Evolutionary conservation across 2,329 filamentous ascomycete genomes (phyloP), one percentile per base, ranked within the genome.

Genomic region (Penicillium sp.): DNA sequence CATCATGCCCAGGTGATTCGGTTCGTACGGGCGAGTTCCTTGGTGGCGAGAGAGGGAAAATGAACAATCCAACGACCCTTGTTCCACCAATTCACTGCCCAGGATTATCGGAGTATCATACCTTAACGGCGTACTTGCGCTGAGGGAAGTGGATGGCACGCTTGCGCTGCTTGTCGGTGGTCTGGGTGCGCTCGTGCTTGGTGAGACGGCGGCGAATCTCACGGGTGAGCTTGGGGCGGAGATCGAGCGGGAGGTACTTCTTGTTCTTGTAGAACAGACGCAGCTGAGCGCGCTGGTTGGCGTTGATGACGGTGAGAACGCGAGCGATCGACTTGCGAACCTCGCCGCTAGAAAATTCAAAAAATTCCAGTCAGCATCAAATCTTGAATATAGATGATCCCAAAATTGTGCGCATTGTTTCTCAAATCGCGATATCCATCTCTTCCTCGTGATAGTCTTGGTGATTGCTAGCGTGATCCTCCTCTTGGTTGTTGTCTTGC

Each of bases 181-280:
- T 82, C 77, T 87, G 84, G 71, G 85, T 84, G 72, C 89, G 87
- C 81, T 99, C 93, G 84, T 95, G 85, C 79, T 90, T 88, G 75
- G 89, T 93, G 81, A 99, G 84, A 76, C 90, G 86, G 84, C 95
- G 90, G 76, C 94, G 91, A 82, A 97, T 95, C 76, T 92, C 94
- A 74, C 94, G 92, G 76, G 94, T 99, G 84, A 94, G 87, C 90
- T 97, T 97, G 77, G 91, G 81, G 80, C 94, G 90, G 83, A 99
- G 92, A 80, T 99, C 95, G 78, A 99, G 91, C 66, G 94, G 94
- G 65, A 91, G 82, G 86, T 97, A 97, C 86, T 97, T 97, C 90
- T 97, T 97, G 88, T 89, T 89, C 86, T 96, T 95, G 88, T 99
- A 99, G 89, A 97, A 97, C 69, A 97, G 85, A 73, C 92, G 91